phyloP scores from a whole-genome alignment of 2,329 filamentous ascomycete genomes.

The Dactylellina drechsleri region DNA sequence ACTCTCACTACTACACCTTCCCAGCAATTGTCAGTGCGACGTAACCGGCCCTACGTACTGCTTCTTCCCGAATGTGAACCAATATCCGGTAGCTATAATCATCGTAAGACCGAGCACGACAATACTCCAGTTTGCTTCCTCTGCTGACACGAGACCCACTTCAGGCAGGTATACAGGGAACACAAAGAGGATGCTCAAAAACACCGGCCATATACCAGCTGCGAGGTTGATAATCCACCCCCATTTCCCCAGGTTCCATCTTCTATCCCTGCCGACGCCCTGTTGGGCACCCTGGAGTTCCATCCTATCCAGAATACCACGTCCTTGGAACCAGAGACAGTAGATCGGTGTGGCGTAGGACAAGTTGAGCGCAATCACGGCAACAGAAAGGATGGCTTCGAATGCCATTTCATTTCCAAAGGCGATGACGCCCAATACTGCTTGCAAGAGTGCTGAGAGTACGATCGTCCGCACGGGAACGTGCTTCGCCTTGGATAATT shows the following conservation, averaged over 20 bases:
- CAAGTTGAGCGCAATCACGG: constrained; percentile 51
- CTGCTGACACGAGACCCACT: constrained; percentile 38
- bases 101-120: constrained; percentile 42
- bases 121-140: constrained; percentile 52
- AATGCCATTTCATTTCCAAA: constrained; percentile 55
- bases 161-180: constrained; percentile 51
- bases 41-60: constrained; percentile 47
- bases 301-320: constrained; percentile 42
- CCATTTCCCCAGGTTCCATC: constrained; percentile 49
- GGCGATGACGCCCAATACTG: constrained; percentile 34
- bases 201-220: constrained; percentile 45
- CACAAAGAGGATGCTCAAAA: constrained; percentile 46
- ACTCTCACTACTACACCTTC: constrained; percentile 3
- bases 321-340: constrained; percentile 42
- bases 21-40: constrained; percentile 39
- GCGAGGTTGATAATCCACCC: constrained; percentile 48
- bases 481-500: constrained; percentile 34
- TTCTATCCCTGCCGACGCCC: constrained; percentile 39
- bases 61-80: constrained; percentile 49
- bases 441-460: constrained; percentile 43
- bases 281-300: constrained; percentile 29
- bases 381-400: constrained; percentile 48
- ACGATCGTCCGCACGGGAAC: constrained; percentile 48
- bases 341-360: constrained; percentile 51
- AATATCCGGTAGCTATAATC: constrained; percentile 47